These are phyloP conservation scores for Chalciporus piperatus DNA, from an alignment of 768 basidiomycete genomes.

Conservation along the genomic window DNA sequence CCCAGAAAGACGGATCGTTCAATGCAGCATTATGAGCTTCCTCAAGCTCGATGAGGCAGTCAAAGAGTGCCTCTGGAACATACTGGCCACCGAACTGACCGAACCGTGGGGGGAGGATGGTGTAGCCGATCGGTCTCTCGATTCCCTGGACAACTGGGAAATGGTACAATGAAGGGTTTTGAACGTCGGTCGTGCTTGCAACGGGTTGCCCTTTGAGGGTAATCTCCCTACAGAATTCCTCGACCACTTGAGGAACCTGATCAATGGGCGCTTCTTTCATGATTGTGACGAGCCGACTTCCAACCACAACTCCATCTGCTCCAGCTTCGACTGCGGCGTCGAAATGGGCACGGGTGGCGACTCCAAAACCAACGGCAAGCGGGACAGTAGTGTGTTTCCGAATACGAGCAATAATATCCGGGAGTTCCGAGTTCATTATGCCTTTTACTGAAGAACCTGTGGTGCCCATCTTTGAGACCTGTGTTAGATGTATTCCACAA, in stretches of 20 bases:
- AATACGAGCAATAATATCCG: constrained; percentile 81
- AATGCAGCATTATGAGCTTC: constrained; percentile 85
- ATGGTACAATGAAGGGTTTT: constrained; percentile 13
- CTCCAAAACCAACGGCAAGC: constrained; percentile 95
- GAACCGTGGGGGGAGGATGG: constrained; percentile 75
- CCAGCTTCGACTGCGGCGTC: constrained; percentile 80
- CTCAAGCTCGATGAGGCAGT: constrained; percentile 89
- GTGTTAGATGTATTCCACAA: neutral
- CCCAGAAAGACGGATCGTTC: constrained; percentile 87
- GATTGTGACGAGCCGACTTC: constrained; percentile 78
- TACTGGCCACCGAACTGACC: constrained; percentile 97
- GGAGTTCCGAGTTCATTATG: constrained; percentile 71
- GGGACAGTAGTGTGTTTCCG: constrained; percentile 76
- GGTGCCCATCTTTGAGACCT: constrained; percentile 82
- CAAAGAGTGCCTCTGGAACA: constrained; percentile 95
- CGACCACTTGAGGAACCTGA: constrained; percentile 52
- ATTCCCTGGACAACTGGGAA: too few species aligned
- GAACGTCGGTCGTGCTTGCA: neutral
- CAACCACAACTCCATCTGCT: constrained; percentile 93
- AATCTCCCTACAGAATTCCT: constrained; percentile 73
- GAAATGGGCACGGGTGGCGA: constrained; percentile 87
- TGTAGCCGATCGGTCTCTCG: constrained; percentile 6
- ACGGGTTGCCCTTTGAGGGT: constrained; percentile 38
- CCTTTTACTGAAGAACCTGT: constrained; percentile 85
- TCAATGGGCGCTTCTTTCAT: constrained; percentile 63